These are phyloP conservation scores for Ophiostoma perfectum DNA, from an alignment of 2,329 filamentous ascomycete genomes.

Conservation along the genomic window DNA sequence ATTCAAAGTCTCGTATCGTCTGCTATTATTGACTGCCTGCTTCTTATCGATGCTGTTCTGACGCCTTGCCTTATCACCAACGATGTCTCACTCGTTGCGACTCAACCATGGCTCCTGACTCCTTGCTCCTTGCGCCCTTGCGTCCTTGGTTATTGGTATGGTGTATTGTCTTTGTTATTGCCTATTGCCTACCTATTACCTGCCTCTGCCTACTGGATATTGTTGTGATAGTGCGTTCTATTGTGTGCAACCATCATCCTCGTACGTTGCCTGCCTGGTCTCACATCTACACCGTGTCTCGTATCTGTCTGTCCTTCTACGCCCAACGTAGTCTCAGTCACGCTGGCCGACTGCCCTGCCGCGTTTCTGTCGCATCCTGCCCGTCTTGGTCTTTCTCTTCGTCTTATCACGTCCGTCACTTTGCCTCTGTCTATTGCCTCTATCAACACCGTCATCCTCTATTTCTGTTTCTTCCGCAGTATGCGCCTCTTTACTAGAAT, in stretches of 20 bases:
- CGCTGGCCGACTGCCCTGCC: neutral
- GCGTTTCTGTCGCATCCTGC: too few species aligned
- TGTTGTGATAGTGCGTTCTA: neutral
- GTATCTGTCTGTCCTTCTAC: neutral
- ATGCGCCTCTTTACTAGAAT: neutral
- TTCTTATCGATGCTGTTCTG: neutral
- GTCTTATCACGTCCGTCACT: neutral
- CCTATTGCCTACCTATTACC: neutral
- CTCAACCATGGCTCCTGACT: neutral
- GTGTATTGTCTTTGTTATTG: neutral
- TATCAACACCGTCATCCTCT: too few species aligned
- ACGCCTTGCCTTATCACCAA: neutral
- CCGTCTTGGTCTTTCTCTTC: neutral
- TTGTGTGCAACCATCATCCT: neutral
- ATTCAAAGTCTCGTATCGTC: too few species aligned
- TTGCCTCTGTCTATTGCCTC: too few species aligned
- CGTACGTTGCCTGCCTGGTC: neutral
- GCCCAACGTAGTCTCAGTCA: neutral
- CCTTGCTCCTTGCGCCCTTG: neutral
- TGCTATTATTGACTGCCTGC: neutral
- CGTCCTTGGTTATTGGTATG: neutral
- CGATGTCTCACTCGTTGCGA: neutral
- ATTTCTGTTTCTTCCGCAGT: neutral
- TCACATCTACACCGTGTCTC: neutral
- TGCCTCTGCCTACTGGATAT: neutral